phyloP scores from a whole-genome alignment of 495 filamentous ascomycete species.

The Penicillium lividum region DNA sequence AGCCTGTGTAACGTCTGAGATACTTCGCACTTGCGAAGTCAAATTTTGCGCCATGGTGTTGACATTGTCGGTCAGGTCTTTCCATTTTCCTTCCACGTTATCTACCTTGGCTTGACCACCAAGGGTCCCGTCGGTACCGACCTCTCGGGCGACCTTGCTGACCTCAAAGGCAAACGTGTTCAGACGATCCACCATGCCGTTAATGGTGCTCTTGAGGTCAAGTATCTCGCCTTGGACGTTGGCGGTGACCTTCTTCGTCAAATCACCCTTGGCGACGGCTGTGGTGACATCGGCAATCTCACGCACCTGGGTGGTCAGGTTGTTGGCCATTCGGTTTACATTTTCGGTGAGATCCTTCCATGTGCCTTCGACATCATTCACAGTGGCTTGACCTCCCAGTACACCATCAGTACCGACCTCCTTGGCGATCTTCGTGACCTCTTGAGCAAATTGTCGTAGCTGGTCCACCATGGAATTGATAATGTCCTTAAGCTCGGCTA shows the following conservation, averaged over 20 bases:
- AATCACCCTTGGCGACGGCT: slow-evolving; percentile 90
- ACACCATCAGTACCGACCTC: slow-evolving; percentile 97
- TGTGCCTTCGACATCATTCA: slow-evolving; percentile 95
- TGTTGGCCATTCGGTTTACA: slow-evolving; percentile 99
- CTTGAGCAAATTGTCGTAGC: slow-evolving; percentile 91
- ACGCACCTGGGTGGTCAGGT: slow-evolving; percentile 95
- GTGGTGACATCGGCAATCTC: slow-evolving; percentile 98
- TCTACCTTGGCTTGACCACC: slow-evolving; percentile 96
- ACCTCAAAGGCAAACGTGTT: slow-evolving; percentile 98
- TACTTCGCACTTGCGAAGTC: slow-evolving; percentile 91
- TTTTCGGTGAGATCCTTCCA: slow-evolving; percentile 98
- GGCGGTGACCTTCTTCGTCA: slow-evolving; percentile 94
- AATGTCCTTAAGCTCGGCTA: slow-evolving; percentile 90
- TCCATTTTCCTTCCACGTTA: slow-evolving; percentile 99
- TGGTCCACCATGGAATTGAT: slow-evolving; percentile 99
- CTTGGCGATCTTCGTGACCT: slow-evolving; percentile 96
- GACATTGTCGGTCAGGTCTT: slow-evolving; percentile 92
- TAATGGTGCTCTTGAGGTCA: slow-evolving; percentile 95
- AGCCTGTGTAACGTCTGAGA: slow-evolving; percentile 95
- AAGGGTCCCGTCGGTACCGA: slow-evolving; percentile 94
- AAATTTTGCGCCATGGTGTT: slow-evolving; percentile 92
- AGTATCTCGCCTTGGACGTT: slow-evolving; percentile 96
- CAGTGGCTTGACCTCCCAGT: slow-evolving; percentile 92
- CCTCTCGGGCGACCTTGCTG: slow-evolving; percentile 96
- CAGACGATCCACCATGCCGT: slow-evolving; percentile 97